phyloP scores from a whole-genome alignment of 2,329 filamentous ascomycete genomes.

The Exophiala phaeomuriformis region DNA sequence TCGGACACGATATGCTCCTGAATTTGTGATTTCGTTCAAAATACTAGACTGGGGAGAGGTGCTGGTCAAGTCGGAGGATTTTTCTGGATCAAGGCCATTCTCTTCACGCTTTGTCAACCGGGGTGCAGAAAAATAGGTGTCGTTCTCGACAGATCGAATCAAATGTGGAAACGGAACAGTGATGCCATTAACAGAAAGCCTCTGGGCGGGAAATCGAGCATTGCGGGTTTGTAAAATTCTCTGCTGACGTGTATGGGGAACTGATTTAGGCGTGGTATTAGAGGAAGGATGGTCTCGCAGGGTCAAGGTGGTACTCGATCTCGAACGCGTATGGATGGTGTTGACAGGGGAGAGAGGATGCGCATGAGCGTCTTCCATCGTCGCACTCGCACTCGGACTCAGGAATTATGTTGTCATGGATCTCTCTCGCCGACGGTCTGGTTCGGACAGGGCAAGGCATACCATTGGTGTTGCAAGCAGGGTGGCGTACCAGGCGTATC shows the following conservation, averaged over 20 bases:
- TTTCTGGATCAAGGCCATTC: conserved; percentile 4
- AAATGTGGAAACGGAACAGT: conserved; percentile 18
- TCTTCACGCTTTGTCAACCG: conserved; percentile 17
- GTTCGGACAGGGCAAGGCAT: conserved; percentile 10
- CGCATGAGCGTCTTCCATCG: conserved; percentile 20
- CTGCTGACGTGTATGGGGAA: conserved; percentile 22
- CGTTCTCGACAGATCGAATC: conserved; percentile 16
- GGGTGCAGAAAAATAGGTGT: conserved; percentile 8
- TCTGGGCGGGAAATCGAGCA: conserved; percentile 24
- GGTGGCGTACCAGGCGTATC: conserved; percentile 1
- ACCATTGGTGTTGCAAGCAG: conserved; percentile 11
- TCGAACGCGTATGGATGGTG: conserved; percentile 12
- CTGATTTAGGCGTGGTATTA: conserved; percentile 16
- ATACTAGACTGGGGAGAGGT: conserved; percentile 14
- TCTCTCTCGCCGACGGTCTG: conserved; percentile 4
- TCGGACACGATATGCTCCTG: conserved; percentile 8
- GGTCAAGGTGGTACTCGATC: conserved; percentile 12
- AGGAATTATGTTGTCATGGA: conserved; percentile 18
- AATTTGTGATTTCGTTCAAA: conserved; percentile 24
- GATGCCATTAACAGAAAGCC: conserved; percentile 22
- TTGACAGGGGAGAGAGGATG: conserved; percentile 14
- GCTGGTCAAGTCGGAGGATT: conserved; percentile 5
- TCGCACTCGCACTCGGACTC: neutral
- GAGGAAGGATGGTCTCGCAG: conserved; percentile 7
- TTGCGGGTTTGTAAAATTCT: conserved; percentile 23